Conservation (phyloP, 176 grass and related monocot genomes). For the Triticum urartu region DNA sequence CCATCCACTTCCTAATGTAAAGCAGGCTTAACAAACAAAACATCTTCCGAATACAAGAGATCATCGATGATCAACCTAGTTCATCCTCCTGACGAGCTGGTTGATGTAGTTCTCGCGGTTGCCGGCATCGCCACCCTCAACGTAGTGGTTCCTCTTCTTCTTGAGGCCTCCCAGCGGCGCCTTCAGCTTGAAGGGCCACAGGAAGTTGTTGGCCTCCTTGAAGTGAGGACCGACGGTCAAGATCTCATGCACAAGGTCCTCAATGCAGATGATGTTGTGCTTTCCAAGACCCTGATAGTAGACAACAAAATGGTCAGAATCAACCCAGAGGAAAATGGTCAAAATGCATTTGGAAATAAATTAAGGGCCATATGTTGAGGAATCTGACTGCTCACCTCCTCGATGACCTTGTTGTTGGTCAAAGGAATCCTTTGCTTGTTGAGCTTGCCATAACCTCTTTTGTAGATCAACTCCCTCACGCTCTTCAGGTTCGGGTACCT, state of each 20-base stretch:
- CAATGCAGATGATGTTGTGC: slow-evolving; percentile 64
- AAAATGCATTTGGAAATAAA: background rate
- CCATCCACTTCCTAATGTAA: slow-evolving; percentile 18
- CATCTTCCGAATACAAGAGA: background rate
- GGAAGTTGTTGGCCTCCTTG: slow-evolving; percentile 68
- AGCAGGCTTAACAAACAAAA: background rate
- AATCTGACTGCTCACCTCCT: slow-evolving; percentile 32
- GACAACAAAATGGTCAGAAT: background rate
- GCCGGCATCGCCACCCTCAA: slow-evolving; percentile 60
- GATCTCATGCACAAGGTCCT: slow-evolving; percentile 74
- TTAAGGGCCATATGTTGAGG: background rate
- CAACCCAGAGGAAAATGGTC: background rate
- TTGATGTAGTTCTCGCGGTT: slow-evolving; percentile 84
- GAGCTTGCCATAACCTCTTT: slow-evolving; percentile 76
- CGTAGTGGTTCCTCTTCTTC: slow-evolving; percentile 72
- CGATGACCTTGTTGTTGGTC: slow-evolving; percentile 64
- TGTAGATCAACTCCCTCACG: slow-evolving; percentile 75
- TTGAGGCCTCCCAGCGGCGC: slow-evolving; percentile 53
- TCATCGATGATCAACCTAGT: slow-evolving; percentile 26
- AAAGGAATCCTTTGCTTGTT: slow-evolving; percentile 80
- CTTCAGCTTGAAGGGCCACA: slow-evolving; percentile 82
- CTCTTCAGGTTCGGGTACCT: slow-evolving; percentile 86
- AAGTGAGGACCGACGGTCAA: slow-evolving; percentile 66
- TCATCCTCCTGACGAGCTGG: slow-evolving; percentile 66
- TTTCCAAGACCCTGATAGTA: slow-evolving; percentile 50